Base-by-base conservation (phyloP, 176 grass and related monocot genomes). In the Avena insularis region DNA sequence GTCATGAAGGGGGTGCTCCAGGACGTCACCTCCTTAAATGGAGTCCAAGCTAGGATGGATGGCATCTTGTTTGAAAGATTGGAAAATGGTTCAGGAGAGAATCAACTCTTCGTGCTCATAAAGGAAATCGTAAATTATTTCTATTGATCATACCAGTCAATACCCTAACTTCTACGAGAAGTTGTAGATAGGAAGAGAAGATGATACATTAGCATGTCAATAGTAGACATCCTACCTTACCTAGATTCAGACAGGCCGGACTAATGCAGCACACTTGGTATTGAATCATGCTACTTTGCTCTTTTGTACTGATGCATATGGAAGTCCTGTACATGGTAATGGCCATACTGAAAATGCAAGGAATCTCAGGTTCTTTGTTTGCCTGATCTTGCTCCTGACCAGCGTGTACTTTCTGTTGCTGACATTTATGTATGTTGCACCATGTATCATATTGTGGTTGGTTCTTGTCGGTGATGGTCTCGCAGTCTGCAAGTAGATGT, bases 11-110 rank as follows among this genome's bases (percentile, higher is more conserved):
- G 85, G 62, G 80, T 94, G 63, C 67, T 99, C 12, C 87, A 89
- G 85, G 92, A 99, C 35, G 48, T 94, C 56, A 81, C 80, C 29
- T 83, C 79, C 46, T 57, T 86, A 17, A 86, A 74, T 64, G 94
- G 92, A 29, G 87, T 99, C 68, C 94, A 99, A 90, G 92, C 97
- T 83, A 96, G 92, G 90, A 93, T 93, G 89, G 97, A 96, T 31
- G 86, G 84, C 84, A 93, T 94, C 53, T 75, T 94, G 68, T 92
- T 99, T 80, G 97, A 94, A 83, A 87, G 86, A 81, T 85, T 90
- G 36, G 85, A 82, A 71, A 88, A 89, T 82, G 73, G 64, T 50
- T 86, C 90, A 68, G 92, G 88, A 87, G 86, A 88, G 64, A 91
- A 89, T 45, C 82, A 84, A 58, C 85, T 98, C 29, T 86, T 94